A percentile compares a stretch with the other conserved stretches of the same genome.
phyloP scores from a whole-genome alignment of 2,329 filamentous ascomycete species.

The Cryphonectria japonica region DNA sequence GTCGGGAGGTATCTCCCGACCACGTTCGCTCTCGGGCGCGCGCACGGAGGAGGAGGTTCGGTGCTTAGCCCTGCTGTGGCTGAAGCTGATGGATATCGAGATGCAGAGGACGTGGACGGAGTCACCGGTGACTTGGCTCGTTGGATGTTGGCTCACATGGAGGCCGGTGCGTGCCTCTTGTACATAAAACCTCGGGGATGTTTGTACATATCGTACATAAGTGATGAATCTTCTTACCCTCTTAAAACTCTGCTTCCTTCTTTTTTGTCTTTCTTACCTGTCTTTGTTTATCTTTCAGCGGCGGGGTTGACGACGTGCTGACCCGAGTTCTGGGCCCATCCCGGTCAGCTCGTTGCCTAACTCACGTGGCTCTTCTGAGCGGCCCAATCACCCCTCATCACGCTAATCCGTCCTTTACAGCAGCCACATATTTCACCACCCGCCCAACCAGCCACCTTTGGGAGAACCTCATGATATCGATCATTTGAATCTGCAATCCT shows the following conservation, averaged over 20 bases:
- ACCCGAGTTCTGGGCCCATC: background rate
- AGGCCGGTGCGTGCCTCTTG: conserved; percentile 3
- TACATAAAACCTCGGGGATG: conserved; percentile 2
- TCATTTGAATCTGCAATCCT: background rate
- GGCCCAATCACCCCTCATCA: background rate
- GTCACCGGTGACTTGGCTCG: background rate
- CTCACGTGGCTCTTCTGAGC: background rate
- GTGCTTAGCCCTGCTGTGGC: conserved; percentile 15
- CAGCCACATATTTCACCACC: background rate
- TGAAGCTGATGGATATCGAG: background rate
- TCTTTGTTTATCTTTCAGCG: background rate
- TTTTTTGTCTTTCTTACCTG: background rate
- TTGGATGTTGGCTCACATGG: background rate
- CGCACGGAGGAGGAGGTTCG: conserved; percentile 11
- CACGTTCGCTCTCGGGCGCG: conserved; percentile 7
- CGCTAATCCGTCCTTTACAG: conserved; percentile 1
- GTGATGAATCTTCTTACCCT: background rate
- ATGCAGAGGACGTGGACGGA: conserved; percentile 41
- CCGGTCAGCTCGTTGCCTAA: conserved; percentile 1
- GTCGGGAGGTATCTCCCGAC: conserved; percentile 13
- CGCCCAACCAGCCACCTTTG: background rate
- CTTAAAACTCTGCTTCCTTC: background rate
- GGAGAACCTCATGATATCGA: background rate
- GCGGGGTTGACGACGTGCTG: background rate
- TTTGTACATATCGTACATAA: conserved; percentile 16